Evolutionary conservation across 371 early-diverging fungal species (phyloP).

Genomic region (Rhizopus arrhizus): DNA sequence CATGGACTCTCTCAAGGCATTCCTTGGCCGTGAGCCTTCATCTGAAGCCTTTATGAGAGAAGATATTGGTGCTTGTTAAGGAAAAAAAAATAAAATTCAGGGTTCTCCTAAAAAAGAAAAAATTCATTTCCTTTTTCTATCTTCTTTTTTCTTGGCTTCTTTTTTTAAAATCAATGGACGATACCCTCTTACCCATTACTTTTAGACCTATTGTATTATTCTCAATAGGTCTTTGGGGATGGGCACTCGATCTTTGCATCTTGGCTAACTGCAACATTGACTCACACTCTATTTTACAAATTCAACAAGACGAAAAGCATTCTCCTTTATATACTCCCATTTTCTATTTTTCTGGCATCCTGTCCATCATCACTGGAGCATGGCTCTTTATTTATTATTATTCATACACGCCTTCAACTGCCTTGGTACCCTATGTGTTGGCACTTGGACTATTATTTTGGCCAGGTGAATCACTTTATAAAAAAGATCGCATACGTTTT

Average conservation of each 20-base stretch:
- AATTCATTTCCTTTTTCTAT: background rate
- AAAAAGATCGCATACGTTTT: slow-evolving; percentile 66
- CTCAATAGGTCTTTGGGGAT: slow-evolving; percentile 77
- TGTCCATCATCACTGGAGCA: slow-evolving; percentile 35
- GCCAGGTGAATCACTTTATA: slow-evolving; percentile 59
- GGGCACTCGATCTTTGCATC: slow-evolving; percentile 74
- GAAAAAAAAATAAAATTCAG: no score
- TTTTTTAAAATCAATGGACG: slow-evolving; percentile 13
- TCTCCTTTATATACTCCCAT: slow-evolving; percentile 37
- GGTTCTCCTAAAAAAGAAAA: background rate
- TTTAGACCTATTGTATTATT: slow-evolving; percentile 72
- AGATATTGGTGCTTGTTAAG: slow-evolving; percentile 41
- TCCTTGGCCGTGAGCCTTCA: slow-evolving; percentile 85
- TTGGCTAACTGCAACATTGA: slow-evolving; percentile 65
- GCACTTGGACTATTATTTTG: slow-evolving; percentile 52
- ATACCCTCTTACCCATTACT: slow-evolving; percentile 54
- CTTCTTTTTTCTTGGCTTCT: background rate
- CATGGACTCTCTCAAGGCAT: slow-evolving; percentile 69
- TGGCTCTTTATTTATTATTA: slow-evolving; percentile 32
- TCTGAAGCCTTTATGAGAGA: slow-evolving; percentile 75
- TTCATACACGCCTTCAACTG: slow-evolving; percentile 35
- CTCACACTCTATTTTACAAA: slow-evolving; percentile 54
- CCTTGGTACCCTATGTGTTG: slow-evolving; percentile 56
- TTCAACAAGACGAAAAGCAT: slow-evolving; percentile 48
- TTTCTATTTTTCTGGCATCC: slow-evolving; percentile 47